Evolutionary conservation across 2,329 filamentous ascomycete species (phyloP).

Genomic region (Sporothrix variecibatus): DNA sequence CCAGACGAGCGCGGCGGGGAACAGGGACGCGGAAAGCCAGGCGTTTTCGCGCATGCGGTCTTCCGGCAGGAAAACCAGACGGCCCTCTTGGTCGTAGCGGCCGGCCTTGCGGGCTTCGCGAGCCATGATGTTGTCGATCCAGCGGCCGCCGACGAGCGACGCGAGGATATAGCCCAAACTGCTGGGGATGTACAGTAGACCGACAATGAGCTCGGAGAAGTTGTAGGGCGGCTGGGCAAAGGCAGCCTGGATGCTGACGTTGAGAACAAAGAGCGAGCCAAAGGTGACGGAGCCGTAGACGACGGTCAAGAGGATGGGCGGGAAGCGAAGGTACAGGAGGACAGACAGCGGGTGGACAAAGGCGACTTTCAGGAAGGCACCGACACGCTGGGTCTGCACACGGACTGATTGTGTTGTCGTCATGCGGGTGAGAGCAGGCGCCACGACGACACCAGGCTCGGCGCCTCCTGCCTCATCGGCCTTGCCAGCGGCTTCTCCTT

Average conservation of each 20-base stretch:
- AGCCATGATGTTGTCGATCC: constrained; percentile 81
- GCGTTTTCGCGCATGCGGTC: constrained; percentile 83
- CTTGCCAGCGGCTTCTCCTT: not conserved
- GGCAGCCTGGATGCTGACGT: constrained; percentile 72
- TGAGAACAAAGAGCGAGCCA: constrained; percentile 72
- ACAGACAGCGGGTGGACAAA: constrained; percentile 74
- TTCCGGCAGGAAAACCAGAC: constrained; percentile 70
- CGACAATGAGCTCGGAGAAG: constrained; percentile 68
- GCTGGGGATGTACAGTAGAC: constrained; percentile 74
- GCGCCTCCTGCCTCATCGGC: not conserved
- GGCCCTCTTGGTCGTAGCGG: constrained; percentile 67
- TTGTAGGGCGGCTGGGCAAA: constrained; percentile 69
- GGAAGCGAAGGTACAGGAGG: constrained; percentile 71
- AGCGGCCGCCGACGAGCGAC: constrained; percentile 69
- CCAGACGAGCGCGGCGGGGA: constrained; percentile 69
- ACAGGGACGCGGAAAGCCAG: constrained; percentile 71
- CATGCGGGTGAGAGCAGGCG: constrained; percentile 47
- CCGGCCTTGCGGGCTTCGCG: constrained; percentile 71
- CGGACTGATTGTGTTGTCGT: constrained; percentile 62
- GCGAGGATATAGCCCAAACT: constrained; percentile 72
- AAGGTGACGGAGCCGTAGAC: constrained; percentile 76
- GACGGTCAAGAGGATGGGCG: constrained; percentile 72
- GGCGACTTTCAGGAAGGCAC: constrained; percentile 57
- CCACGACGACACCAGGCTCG: constrained; percentile 7
- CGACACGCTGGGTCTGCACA: constrained; percentile 55